Evolutionary conservation across 495 filamentous ascomycete genomes (phyloP).

Genomic region (Trypethelium eluteriae): DNA sequence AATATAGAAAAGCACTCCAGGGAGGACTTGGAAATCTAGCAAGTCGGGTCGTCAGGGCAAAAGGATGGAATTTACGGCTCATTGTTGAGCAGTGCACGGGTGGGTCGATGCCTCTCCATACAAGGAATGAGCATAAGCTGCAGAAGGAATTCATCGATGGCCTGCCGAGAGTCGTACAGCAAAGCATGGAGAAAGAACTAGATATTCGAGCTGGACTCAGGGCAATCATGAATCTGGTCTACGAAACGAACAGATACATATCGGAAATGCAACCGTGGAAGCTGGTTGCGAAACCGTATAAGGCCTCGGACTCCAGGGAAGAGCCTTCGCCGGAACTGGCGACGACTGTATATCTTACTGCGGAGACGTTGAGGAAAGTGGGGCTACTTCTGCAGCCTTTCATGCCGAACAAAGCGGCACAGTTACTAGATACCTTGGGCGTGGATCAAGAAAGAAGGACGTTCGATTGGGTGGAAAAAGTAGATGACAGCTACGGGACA

Average conservation of each 20-base stretch:
- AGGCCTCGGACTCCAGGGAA: conserved; percentile 2
- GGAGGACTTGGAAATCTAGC: conserved; percentile 70
- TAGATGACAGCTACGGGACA: conserved; percentile 62
- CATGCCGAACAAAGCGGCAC: conserved; percentile 70
- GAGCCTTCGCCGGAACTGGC: not conserved
- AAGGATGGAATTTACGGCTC: conserved; percentile 54
- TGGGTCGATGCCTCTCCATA: not conserved
- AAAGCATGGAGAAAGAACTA: not conserved
- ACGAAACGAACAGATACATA: conserved; percentile 63
- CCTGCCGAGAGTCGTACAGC: not conserved
- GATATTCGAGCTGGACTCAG: conserved; percentile 61
- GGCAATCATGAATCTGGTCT: conserved; percentile 55
- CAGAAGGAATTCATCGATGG: not conserved
- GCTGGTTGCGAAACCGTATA: conserved; percentile 20
- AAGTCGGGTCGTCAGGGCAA: conserved; percentile 57
- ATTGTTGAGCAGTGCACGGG: conserved; percentile 42
- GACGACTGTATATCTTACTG: conserved; percentile 56
- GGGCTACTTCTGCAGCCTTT: conserved; percentile 86
- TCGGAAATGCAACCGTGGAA: conserved; percentile 52
- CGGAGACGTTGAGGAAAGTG: conserved; percentile 70
- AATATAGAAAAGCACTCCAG: conserved; percentile 72
- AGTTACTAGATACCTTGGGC: conserved; percentile 69
- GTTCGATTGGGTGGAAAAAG: conserved; percentile 47
- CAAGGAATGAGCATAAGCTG: not conserved
- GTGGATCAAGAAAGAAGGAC: conserved; percentile 55